These are phyloP conservation scores for Hymenoscyphus fructigenus DNA, from an alignment of 2,329 filamentous ascomycete genomes.

Conservation along the genomic window DNA sequence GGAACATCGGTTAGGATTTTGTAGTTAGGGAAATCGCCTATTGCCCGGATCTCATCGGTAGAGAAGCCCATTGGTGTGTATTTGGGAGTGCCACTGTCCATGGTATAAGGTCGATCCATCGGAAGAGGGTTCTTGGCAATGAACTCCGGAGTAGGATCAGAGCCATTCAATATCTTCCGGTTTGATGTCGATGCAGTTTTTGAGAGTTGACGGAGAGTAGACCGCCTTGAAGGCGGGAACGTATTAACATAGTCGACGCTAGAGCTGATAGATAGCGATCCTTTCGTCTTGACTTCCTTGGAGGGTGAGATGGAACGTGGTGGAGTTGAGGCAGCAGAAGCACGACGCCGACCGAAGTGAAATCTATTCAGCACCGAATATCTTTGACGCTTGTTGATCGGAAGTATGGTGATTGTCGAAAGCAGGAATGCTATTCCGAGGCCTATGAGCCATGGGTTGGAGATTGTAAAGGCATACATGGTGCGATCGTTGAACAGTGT, in stretches of 20 bases:
- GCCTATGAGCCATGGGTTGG: conserved; percentile 29
- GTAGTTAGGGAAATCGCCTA: conserved; percentile 81
- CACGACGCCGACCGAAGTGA: conserved; percentile 31
- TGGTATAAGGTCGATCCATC: conserved; percentile 27
- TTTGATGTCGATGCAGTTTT: conserved; percentile 21
- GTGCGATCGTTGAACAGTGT: neutral
- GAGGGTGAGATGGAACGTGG: conserved; percentile 34
- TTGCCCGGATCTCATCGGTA: conserved; percentile 62
- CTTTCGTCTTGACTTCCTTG: conserved; percentile 19
- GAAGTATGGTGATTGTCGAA: conserved; percentile 22
- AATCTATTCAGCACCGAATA: conserved; percentile 28
- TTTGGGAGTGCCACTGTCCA: conserved; percentile 34
- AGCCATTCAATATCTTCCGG: conserved; percentile 20
- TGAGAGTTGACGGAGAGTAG: conserved; percentile 29
- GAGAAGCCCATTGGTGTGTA: conserved; percentile 70
- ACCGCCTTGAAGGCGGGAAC: conserved; percentile 34
- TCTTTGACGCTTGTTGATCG: conserved; percentile 28
- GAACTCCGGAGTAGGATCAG: conserved; percentile 23
- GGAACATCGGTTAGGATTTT: conserved; percentile 72
- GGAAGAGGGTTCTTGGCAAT: conserved; percentile 27
- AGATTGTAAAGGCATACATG: conserved; percentile 24
- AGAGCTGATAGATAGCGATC: neutral
- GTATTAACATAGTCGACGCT: conserved; percentile 25
- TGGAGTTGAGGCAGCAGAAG: conserved; percentile 35
- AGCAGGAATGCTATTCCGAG: conserved; percentile 29